phyloP scores from a whole-genome alignment of 202 grass and related monocot genomes.

The Miscanthus sacchariflorus region DNA sequence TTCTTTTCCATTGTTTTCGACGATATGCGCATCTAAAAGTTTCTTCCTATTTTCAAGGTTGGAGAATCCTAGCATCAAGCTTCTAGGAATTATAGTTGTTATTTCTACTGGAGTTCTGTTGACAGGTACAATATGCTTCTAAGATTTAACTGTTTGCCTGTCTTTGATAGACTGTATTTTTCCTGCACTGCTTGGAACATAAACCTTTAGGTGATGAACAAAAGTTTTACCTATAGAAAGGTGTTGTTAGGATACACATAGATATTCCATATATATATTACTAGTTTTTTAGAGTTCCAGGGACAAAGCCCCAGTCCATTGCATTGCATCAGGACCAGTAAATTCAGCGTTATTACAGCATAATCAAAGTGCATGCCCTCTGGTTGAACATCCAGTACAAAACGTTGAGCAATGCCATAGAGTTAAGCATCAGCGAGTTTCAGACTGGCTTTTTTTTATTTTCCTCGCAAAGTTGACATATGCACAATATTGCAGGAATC shows the following conservation, averaged over 20 bases:
- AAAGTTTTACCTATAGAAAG: neutral
- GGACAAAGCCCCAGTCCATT: neutral
- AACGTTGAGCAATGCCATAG: neutral
- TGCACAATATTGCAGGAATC: neutral
- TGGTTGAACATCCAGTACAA: neutral
- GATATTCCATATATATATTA: slow-evolving; percentile 1
- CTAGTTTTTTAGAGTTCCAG: neutral
- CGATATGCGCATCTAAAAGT: slow-evolving; percentile 39
- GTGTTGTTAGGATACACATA: neutral
- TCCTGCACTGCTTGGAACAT: slow-evolving; percentile 26
- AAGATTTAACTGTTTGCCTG: neutral
- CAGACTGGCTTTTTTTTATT: neutral
- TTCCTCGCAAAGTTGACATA: neutral
- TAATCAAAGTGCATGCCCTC: neutral
- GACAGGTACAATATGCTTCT: slow-evolving; percentile 67
- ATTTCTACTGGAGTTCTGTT: slow-evolving; percentile 94
- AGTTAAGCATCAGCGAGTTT: neutral
- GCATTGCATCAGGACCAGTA: neutral
- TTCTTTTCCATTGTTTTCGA: neutral
- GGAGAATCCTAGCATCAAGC: slow-evolving; percentile 94
- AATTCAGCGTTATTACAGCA: neutral
- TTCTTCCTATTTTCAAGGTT: slow-evolving; percentile 66
- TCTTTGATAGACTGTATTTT: slow-evolving; percentile 11
- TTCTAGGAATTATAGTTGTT: slow-evolving; percentile 92
- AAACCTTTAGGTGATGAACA: slow-evolving; percentile 11